phyloP scores from a whole-genome alignment of 495 filamentous ascomycete genomes.

The Podospora appendiculata region DNA sequence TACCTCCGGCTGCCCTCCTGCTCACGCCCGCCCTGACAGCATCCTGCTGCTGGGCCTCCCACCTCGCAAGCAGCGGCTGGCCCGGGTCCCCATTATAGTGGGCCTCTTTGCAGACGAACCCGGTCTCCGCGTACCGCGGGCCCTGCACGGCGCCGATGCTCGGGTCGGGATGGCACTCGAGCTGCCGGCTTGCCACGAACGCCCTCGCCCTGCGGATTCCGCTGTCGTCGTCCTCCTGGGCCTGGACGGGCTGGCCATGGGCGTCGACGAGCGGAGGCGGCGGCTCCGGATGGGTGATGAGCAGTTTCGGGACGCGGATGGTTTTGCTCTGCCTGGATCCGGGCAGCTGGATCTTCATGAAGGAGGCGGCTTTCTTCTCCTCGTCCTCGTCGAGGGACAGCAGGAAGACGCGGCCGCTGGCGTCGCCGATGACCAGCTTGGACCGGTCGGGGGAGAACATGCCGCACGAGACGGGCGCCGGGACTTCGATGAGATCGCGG shows the following conservation, averaged over 20 bases:
- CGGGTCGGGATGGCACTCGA: conserved; percentile 22
- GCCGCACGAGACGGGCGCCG: conserved; percentile 53
- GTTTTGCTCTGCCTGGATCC: conserved; percentile 4
- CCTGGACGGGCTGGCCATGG: conserved; percentile 3
- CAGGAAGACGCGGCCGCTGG: conserved; percentile 63
- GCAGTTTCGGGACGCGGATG: conserved; percentile 30
- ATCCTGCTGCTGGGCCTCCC: conserved; percentile 20
- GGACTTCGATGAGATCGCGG: conserved; percentile 44
- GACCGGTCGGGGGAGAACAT: conserved; percentile 66
- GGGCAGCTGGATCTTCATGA: conserved; percentile 16
- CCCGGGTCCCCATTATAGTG: conserved; percentile 28
- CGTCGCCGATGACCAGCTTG: conserved; percentile 68
- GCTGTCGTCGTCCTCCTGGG: conserved; percentile 1
- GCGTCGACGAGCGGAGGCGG: conserved; percentile 23
- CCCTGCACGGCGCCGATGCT: conserved; percentile 40
- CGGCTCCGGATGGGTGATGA: conserved; percentile 37
- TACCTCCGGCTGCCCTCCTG: conserved; percentile 1
- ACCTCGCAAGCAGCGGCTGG: conserved; percentile 24
- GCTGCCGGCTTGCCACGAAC: conserved; percentile 22
- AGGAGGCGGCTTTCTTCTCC: conserved; percentile 4
- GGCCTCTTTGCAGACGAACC: conserved; percentile 27
- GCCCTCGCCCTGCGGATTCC: conserved; percentile 12
- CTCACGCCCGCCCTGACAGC: conserved; percentile 1
- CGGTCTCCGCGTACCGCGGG: conserved; percentile 29
- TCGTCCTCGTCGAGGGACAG: conserved; percentile 43